Conservation (phyloP, 306 rosid species). For the Gastrolobium villosum region DNA sequence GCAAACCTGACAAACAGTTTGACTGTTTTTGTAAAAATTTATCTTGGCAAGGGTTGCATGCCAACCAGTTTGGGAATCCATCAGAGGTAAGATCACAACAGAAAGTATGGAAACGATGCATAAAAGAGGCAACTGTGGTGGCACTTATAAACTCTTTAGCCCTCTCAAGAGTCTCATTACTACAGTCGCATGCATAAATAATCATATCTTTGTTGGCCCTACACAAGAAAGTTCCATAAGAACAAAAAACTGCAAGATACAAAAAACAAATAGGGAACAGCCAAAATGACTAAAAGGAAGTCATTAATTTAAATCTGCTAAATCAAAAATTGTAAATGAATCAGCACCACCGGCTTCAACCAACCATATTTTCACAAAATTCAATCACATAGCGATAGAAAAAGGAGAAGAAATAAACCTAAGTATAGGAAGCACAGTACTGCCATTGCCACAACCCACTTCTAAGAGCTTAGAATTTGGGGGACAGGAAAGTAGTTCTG, state of each 20-base stretch:
- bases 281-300: not conserved
- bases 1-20: conserved; percentile 59
- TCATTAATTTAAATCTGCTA: conserved; percentile 38
- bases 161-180: conserved; percentile 73
- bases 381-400: too few species aligned
- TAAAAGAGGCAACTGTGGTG: conserved; percentile 39
- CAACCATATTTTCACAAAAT: conserved; percentile 24
- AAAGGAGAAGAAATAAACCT: conserved; percentile 58
- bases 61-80: conserved; percentile 81
- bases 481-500: conserved; percentile 66
- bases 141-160: conserved; percentile 68
- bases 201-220: conserved; percentile 73
- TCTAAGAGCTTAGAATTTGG: conserved; percentile 70
- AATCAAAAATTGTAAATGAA: not conserved
- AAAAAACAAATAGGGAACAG: conserved; percentile 17
- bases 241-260: conserved; percentile 9
- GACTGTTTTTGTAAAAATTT: conserved; percentile 42
- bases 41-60: conserved; percentile 65
- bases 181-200: conserved; percentile 93
- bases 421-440: conserved; percentile 85
- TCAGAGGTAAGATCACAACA: conserved; percentile 70
- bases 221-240: conserved; percentile 48
- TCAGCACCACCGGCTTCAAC: conserved; percentile 4
- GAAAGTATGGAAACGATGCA: conserved; percentile 73
- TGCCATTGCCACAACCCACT: conserved; percentile 95